Conservation (phyloP, 345 rosid genomes). For the Arabidopsis thaliana region DNA sequence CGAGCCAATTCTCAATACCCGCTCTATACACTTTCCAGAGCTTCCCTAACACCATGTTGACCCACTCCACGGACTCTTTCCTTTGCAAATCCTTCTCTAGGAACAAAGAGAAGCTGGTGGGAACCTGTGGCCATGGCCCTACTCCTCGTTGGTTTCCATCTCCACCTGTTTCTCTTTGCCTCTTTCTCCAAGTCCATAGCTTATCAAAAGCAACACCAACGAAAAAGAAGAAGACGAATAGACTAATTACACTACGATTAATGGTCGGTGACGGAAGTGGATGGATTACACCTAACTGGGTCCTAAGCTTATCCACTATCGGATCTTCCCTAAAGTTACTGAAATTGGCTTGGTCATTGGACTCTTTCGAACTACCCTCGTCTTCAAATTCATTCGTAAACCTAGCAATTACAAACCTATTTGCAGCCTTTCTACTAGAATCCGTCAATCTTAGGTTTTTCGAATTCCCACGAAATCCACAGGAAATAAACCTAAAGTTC, state of each 20-base stretch:
- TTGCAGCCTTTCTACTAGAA: constrained; percentile 44
- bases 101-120: constrained; percentile 80
- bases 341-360: constrained; percentile 57
- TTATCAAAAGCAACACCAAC: constrained; percentile 84
- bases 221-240: constrained; percentile 77
- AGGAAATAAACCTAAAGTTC: constrained; percentile 50
- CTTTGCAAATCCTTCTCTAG: constrained; percentile 90
- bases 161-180: constrained; percentile 21
- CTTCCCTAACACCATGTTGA: constrained; percentile 91
- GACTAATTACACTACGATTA: constrained; percentile 55
- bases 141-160: constrained; percentile 48
- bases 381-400: constrained; percentile 53
- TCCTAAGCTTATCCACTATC: constrained; percentile 73
- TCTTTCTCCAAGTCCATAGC: constrained; percentile 73
- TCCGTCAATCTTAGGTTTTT: constrained; percentile 41
- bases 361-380: constrained; percentile 35
- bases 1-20: constrained; percentile 74
- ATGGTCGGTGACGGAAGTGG: constrained; percentile 81
- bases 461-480: constrained; percentile 28
- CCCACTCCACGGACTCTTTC: constrained; percentile 97
- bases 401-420: constrained; percentile 42
- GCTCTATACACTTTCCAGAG: constrained; percentile 85
- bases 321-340: constrained; percentile 69
- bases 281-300: constrained; percentile 76
- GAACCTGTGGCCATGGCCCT: constrained; percentile 79